Evolutionary conservation across 805 yeast genomes (phyloP), one percentile per base, ranked within the genome.

Genomic region (Starmerella roubikii): DNA sequence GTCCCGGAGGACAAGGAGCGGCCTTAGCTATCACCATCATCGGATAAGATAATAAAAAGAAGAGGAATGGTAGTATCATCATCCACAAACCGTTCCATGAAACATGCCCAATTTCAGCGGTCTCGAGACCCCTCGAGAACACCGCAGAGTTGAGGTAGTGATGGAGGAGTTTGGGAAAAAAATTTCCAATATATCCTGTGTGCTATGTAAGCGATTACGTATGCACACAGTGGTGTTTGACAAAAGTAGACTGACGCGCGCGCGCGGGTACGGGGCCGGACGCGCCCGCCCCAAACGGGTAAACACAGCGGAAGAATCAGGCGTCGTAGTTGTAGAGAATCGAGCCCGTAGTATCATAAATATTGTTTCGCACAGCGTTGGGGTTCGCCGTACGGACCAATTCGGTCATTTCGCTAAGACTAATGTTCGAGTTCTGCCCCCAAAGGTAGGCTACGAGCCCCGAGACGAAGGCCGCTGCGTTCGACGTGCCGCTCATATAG

Each of bases 401-500:
- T 5, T n/a, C 4, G n/a, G n/a, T 24, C 24, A 46, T 19, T 16
- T 46, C 43, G 8, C 9, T 23, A 21, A 38, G 20, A 10, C 35
- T 22, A 21, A 42, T 16, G 10, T 13, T 15, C 16, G 47, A 37
- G 21, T 42, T 49, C 48, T 53, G 50, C 1, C 55, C 57, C 59
- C 56, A 52, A 61, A 72, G 84, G 66, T 86, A 86, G 4, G 94
- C 74, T 52, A 85, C 72, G 56, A 86, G 68, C 52, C 97, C 97
- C 43, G 84, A 76, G 51, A 83, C 86, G 54, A 85, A 93, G 30
- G 96, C 95, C 18, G 94, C 78, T 12, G 97, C 94, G 88, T 85
- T 85, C 8, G 95, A 85, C 5, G 97, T 86, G 61, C 97, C 97
- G 17, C 35, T 44, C 46, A 47, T 45, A 17, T 42, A 42, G 11